phyloP scores from a whole-genome alignment of 2,329 filamentous ascomycete species.

The Alternaria brassicicola region DNA sequence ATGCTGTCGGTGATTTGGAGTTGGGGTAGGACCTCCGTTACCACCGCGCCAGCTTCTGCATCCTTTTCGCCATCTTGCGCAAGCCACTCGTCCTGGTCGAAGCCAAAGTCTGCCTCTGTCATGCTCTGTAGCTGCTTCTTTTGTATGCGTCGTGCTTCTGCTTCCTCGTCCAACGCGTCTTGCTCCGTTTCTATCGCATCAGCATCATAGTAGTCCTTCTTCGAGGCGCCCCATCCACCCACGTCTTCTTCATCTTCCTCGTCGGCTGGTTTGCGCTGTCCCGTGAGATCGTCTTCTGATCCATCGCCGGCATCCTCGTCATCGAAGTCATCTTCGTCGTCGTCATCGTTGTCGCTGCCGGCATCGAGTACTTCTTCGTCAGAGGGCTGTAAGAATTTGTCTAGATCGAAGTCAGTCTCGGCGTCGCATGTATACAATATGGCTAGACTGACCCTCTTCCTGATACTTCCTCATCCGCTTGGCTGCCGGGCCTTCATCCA shows the following conservation, averaged over 20 bases:
- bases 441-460: slow-evolving; percentile 63
- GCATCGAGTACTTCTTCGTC: slow-evolving; percentile 68
- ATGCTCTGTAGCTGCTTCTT: slow-evolving; percentile 89
- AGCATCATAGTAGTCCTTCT: slow-evolving; percentile 90
- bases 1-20: slow-evolving; percentile 82
- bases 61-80: slow-evolving; percentile 58
- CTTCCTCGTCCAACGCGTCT: slow-evolving; percentile 87
- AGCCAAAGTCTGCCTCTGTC: slow-evolving; percentile 89
- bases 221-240: slow-evolving; percentile 85
- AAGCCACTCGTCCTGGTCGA: slow-evolving; percentile 88
- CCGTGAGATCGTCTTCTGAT: slow-evolving; percentile 41
- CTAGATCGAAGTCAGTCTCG: slow-evolving; percentile 43
- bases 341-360: slow-evolving; percentile 49
- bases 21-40: slow-evolving; percentile 86
- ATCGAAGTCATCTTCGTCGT: slow-evolving; percentile 50
- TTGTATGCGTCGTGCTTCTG: slow-evolving; percentile 84
- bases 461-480: slow-evolving; percentile 76
- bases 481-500: slow-evolving; percentile 79
- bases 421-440: not conserved
- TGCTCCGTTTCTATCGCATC: slow-evolving; percentile 74
- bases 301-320: slow-evolving; percentile 48
- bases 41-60: slow-evolving; percentile 59
- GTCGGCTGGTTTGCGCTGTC: slow-evolving; percentile 49
- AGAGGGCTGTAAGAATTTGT: slow-evolving; percentile 62
- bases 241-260: slow-evolving; percentile 64